Evolutionary conservation across 2,329 filamentous ascomycete species (phyloP).

Genomic region (Paecilomyces variotii): DNA sequence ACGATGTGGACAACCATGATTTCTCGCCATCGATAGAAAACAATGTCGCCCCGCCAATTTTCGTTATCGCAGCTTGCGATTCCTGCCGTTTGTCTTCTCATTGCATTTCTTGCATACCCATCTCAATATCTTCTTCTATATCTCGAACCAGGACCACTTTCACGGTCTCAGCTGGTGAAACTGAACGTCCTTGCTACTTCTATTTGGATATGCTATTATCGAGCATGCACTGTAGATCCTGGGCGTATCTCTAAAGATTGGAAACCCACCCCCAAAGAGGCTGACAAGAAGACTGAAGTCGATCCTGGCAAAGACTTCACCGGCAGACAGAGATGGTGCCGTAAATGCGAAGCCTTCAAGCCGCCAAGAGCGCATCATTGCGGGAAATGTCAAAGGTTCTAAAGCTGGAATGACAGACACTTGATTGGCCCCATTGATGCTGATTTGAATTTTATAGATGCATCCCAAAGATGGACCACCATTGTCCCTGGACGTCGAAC

Average conservation of each 20-base stretch:
- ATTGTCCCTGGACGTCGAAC: slow-evolving; percentile 60
- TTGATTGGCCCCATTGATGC: background rate
- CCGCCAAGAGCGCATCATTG: slow-evolving; percentile 59
- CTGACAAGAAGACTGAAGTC: slow-evolving; percentile 10
- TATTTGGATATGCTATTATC: slow-evolving; percentile 52
- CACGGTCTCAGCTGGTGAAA: slow-evolving; percentile 40
- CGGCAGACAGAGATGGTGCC: slow-evolving; percentile 47
- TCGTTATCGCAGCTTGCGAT: slow-evolving; percentile 40
- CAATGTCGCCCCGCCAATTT: slow-evolving; percentile 18
- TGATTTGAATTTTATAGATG: slow-evolving; percentile 36
- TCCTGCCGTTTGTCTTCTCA: slow-evolving; percentile 46
- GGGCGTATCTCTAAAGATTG: slow-evolving; percentile 45
- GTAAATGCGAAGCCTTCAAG: slow-evolving; percentile 54
- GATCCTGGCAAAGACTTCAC: slow-evolving; percentile 10
- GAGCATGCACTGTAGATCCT: slow-evolving; percentile 52
- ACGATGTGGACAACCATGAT: background rate
- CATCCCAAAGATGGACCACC: slow-evolving; percentile 59
- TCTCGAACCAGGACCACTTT: slow-evolving; percentile 48
- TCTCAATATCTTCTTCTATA: slow-evolving; percentile 51
- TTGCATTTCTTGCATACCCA: slow-evolving; percentile 51
- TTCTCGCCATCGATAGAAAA: background rate
- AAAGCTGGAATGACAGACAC: background rate
- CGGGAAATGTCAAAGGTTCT: slow-evolving; percentile 52
- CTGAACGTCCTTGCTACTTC: slow-evolving; percentile 49
- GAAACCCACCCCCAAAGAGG: slow-evolving; percentile 11